Evolutionary conservation across 495 filamentous ascomycete genomes (phyloP), one percentile per base, ranked within the genome.

Genomic region (Podospora fimiseda): DNA sequence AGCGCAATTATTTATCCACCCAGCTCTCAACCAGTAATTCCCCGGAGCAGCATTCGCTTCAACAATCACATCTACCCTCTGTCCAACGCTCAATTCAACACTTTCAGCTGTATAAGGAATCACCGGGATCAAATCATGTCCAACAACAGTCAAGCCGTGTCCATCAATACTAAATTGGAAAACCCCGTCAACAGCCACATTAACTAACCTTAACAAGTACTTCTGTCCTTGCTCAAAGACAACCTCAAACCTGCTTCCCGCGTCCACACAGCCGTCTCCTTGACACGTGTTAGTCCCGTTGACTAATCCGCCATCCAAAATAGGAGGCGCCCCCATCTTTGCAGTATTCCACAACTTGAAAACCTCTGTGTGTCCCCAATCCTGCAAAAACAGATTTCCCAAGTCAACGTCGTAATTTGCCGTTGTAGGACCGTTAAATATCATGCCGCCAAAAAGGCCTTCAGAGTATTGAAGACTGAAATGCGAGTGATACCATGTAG

Each of bases 21-120:
- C 50, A 43, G 52, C 59, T n/a, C 70, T 67, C 46, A 74, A 45
- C 84, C 84, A 88, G 65, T 82, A 87, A 52, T 77, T 68, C 21
- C 61, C 67, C 18, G 59, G 51, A 1, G 58, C 16, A 42, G 79
- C 70, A 49, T 80, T 73, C 3, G 82, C 84, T 27, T 73, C 71
- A 18, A 89, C 75, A 38, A 90, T 75, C n/a, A 89, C 65, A 56
- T 88, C 79, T 52, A 64, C 85, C 20, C 87, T 75, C 64, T 90
- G 84, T 3, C 82, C 86, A 57, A 86, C 81, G 36, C 59, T 74
- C 33, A 90, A 67, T 3, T 70, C 64, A 3, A 87, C 56, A 3
- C 71, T 63, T 14, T 74, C 59, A 16, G 70, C 69, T 4, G 54
- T 56, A 43, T 76, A 83, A 0, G 81, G 80, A 1, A 57, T 57